Percentiles rank a stretch among this genome's conserved stretches.
phyloP scores from a whole-genome alignment of 345 rosid genomes.

The Eucalyptus camaldulensis region DNA sequence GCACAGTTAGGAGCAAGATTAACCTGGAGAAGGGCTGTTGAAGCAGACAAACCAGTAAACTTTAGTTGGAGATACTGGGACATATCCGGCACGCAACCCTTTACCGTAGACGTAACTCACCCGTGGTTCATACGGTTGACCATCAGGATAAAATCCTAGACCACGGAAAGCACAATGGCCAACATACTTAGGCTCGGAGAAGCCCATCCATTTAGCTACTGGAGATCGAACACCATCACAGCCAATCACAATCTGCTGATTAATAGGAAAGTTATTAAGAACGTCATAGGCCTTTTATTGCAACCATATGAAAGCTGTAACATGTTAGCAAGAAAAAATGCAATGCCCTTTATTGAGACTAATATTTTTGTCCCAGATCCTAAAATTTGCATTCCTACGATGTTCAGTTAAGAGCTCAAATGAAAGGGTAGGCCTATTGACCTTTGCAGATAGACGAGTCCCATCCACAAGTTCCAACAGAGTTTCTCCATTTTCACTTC shows the following conservation, averaged over 20 bases:
- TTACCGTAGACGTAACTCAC: slow-evolving; percentile 71
- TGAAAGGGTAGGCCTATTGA: neutral
- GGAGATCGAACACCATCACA: slow-evolving; percentile 81
- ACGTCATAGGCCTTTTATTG: neutral
- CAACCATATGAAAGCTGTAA: neutral
- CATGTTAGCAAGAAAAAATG: neutral
- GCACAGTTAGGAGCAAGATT: neutral
- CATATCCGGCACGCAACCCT: slow-evolving; percentile 79
- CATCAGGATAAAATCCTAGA: slow-evolving; percentile 49
- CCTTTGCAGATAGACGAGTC: slow-evolving; percentile 49
- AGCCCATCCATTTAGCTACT: slow-evolving; percentile 85
- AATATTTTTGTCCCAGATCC: neutral
- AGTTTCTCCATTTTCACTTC: slow-evolving; percentile 27
- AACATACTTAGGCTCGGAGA: slow-evolving; percentile 64
- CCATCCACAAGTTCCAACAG: slow-evolving; percentile 57
- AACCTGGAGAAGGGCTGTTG: slow-evolving; percentile 80
- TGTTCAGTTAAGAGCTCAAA: neutral
- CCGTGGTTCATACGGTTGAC: slow-evolving; percentile 58
- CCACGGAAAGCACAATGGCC: slow-evolving; percentile 82
- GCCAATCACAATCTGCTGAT: slow-evolving; percentile 70
- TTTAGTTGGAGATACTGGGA: slow-evolving; percentile 68
- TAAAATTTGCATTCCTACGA: neutral
- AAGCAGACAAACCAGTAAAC: slow-evolving; percentile 93
- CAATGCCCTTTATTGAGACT: neutral
- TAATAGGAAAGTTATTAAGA: neutral